These are phyloP conservation scores for Leccinum subfulvum DNA, from an alignment of 1,284 basidiomycete species.

Conservation along the genomic window DNA sequence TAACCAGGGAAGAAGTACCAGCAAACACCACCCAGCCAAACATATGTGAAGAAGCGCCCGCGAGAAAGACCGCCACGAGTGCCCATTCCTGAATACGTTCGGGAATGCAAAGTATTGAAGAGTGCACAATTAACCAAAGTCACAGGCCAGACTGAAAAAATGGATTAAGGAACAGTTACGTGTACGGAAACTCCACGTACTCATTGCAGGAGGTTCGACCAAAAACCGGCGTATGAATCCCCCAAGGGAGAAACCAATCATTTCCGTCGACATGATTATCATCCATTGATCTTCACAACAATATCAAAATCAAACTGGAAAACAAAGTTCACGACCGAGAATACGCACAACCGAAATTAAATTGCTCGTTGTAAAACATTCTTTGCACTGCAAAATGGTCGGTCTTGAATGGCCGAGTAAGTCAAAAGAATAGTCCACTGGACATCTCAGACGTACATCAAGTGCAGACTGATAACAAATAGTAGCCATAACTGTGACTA, in stretches of 20 bases:
- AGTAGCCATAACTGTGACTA: slow-evolving; percentile 78
- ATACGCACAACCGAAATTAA: slow-evolving; percentile 57
- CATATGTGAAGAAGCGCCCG: slow-evolving; percentile 75
- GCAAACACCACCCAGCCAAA: slow-evolving; percentile 51
- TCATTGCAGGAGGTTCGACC: slow-evolving; percentile 88
- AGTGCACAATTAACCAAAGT: slow-evolving; percentile 83
- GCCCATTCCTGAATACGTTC: slow-evolving; percentile 62
- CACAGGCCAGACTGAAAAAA: slow-evolving; percentile 72
- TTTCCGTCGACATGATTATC: slow-evolving; percentile 80
- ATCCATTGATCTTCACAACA: slow-evolving; percentile 72
- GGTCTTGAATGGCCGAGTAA: slow-evolving; percentile 16
- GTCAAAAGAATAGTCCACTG: not conserved
- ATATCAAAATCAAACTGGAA: slow-evolving; percentile 27
- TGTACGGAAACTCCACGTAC: slow-evolving; percentile 32
- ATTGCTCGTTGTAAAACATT: slow-evolving; percentile 65
- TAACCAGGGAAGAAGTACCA: slow-evolving; percentile 81
- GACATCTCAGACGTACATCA: slow-evolving; percentile 19
- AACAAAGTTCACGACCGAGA: no score
- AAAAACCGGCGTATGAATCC: slow-evolving; percentile 79
- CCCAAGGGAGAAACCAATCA: slow-evolving; percentile 86
- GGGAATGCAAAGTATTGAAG: slow-evolving; percentile 74
- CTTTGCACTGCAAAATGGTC: slow-evolving; percentile 74
- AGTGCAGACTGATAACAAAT: slow-evolving; percentile 51
- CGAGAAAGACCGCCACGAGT: slow-evolving; percentile 67
- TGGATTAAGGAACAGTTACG: slow-evolving; percentile 7